phyloP scores from a whole-genome alignment of 2,329 filamentous ascomycete species.

The Sarocladiaceae sp. region DNA sequence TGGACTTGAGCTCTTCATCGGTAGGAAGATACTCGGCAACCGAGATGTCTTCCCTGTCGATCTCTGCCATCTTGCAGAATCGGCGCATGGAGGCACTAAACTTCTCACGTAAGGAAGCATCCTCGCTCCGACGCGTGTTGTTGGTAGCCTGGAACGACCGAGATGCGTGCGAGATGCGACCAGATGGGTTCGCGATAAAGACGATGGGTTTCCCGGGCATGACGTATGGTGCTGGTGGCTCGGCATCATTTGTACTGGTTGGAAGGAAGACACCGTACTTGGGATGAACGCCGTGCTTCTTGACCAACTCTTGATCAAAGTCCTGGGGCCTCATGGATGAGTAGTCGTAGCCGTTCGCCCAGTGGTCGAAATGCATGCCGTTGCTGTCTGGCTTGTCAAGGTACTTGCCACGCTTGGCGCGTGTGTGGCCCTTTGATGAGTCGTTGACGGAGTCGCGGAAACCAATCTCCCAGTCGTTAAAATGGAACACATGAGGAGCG shows the following conservation, averaged over 20 bases:
- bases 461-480: slow-evolving; percentile 49
- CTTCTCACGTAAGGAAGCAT: slow-evolving; percentile 27
- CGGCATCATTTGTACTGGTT: slow-evolving; percentile 38
- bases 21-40: slow-evolving; percentile 26
- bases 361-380: slow-evolving; percentile 48
- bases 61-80: slow-evolving; percentile 29
- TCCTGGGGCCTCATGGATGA: slow-evolving; percentile 41
- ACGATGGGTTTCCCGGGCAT: slow-evolving; percentile 43
- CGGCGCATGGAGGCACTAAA: slow-evolving; percentile 27
- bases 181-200: slow-evolving; percentile 39
- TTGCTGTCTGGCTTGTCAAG: slow-evolving; percentile 47
- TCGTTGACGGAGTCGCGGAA: slow-evolving; percentile 54
- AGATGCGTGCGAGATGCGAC: slow-evolving; percentile 42
- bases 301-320: slow-evolving; percentile 43
- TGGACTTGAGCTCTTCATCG: slow-evolving; percentile 25
- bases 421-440: slow-evolving; percentile 45
- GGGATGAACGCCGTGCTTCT: slow-evolving; percentile 45
- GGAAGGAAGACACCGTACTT: slow-evolving; percentile 46
- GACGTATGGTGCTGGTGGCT: slow-evolving; percentile 32
- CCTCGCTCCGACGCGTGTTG: slow-evolving; percentile 27
- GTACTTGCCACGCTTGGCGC: slow-evolving; percentile 46
- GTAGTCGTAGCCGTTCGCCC: slow-evolving; percentile 46
- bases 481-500: slow-evolving; percentile 39
- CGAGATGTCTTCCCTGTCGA: slow-evolving; percentile 27
- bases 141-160: slow-evolving; percentile 32